phyloP scores from a whole-genome alignment of 2,329 filamentous ascomycete species.

The Westerdykella sp. region DNA sequence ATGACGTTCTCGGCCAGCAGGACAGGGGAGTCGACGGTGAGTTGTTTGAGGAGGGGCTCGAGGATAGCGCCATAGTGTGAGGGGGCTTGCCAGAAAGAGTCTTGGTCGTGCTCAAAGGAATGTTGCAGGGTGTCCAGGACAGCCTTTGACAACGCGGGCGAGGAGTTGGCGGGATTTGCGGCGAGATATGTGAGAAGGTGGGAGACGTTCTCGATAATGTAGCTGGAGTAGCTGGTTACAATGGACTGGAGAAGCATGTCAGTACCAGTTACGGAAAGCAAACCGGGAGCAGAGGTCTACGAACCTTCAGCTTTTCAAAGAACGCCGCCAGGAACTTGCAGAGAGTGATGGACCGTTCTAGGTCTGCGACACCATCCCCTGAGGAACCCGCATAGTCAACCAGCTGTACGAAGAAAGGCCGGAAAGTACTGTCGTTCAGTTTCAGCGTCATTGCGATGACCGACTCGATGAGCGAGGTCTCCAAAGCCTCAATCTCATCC shows the following conservation, averaged over 20 bases:
- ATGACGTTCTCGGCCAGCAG: constrained; percentile 52
- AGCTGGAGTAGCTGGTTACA: constrained; percentile 84
- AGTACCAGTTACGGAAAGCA: constrained; percentile 4
- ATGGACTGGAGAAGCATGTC: constrained; percentile 54
- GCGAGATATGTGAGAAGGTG: constrained; percentile 50
- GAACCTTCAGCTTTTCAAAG: constrained; percentile 71
- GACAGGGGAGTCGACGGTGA: constrained; percentile 21
- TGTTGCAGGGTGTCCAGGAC: constrained; percentile 66
- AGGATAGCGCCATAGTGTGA: constrained; percentile 73
- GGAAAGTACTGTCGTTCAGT: constrained; percentile 88
- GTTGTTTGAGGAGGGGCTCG: constrained; percentile 61
- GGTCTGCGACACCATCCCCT: constrained; percentile 2
- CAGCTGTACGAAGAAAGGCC: constrained; percentile 81
- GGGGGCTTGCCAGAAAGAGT: constrained; percentile 90
- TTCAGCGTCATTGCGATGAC: constrained; percentile 91
- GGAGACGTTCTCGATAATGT: constrained; percentile 70
- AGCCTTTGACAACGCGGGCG: constrained; percentile 44
- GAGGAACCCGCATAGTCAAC: constrained; percentile 61
- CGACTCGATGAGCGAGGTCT: constrained; percentile 60
- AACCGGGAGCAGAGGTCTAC: constrained; percentile 8
- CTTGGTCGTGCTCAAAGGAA: constrained; percentile 83
- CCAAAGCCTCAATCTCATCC: constrained; percentile 53
- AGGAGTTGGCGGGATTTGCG: constrained; percentile 56
- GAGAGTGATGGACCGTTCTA: constrained; percentile 61
- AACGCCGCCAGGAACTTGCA: constrained; percentile 76